A percentile compares a stretch with the other conserved stretches of the same genome.
phyloP scores from a whole-genome alignment of 176 grass and related monocot genomes.

The Eleusine indica region DNA sequence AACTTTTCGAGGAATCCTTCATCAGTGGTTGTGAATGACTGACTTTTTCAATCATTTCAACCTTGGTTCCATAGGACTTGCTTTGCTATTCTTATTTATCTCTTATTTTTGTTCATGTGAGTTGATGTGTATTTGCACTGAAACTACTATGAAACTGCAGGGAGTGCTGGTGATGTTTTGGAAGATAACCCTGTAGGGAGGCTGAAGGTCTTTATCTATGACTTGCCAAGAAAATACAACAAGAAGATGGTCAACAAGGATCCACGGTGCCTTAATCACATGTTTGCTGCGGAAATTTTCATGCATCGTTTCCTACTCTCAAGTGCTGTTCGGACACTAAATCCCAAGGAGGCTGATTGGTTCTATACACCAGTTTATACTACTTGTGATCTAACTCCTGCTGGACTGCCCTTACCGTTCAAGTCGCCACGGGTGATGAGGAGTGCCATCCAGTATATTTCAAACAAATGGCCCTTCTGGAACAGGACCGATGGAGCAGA shows the following conservation, averaged over 20 bases:
- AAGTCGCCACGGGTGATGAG: slow-evolving; percentile 94
- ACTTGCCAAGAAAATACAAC: slow-evolving; percentile 94
- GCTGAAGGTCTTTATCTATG: slow-evolving; percentile 93
- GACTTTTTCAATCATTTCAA: too few species aligned
- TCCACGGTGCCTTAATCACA: slow-evolving; percentile 85
- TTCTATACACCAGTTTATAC: slow-evolving; percentile 94
- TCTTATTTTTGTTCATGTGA: slow-evolving; percentile 8
- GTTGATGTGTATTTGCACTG: not conserved
- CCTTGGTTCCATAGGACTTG: not conserved
- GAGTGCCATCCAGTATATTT: slow-evolving; percentile 82
- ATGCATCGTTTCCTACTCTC: slow-evolving; percentile 95
- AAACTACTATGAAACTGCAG: slow-evolving; percentile 43
- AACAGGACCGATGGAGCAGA: slow-evolving; percentile 88
- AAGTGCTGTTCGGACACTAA: slow-evolving; percentile 82
- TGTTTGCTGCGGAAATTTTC: slow-evolving; percentile 98
- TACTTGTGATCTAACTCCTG: slow-evolving; percentile 82
- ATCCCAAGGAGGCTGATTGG: slow-evolving; percentile 95
- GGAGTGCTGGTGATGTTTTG: slow-evolving; percentile 94
- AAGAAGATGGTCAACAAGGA: slow-evolving; percentile 97
- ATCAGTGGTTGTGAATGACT: too few species aligned
- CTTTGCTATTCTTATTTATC: slow-evolving; percentile 7
- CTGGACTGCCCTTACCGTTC: slow-evolving; percentile 85
- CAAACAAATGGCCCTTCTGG: slow-evolving; percentile 88
- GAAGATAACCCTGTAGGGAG: slow-evolving; percentile 95
- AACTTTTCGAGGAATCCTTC: too few species aligned